Evolutionary conservation across 2,329 filamentous ascomycete species (phyloP).

Genomic region (Gyromitra esculenta): DNA sequence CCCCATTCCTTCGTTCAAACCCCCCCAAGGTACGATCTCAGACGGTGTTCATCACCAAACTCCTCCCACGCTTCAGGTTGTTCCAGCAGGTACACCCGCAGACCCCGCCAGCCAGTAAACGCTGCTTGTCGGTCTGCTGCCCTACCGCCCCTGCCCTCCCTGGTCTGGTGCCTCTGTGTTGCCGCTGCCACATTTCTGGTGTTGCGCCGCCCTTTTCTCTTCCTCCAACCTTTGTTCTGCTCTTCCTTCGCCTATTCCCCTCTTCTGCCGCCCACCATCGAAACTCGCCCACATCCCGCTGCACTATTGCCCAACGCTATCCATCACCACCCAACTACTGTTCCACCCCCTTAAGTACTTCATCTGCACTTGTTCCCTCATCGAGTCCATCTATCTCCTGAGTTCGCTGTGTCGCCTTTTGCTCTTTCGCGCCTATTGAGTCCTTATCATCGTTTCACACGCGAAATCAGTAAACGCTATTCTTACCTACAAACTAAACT

Average conservation of each 20-base stretch:
- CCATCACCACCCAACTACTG: slow-evolving; percentile 31
- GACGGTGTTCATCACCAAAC: slow-evolving; percentile 34
- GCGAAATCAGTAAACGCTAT: slow-evolving; percentile 28
- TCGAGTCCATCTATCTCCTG: slow-evolving; percentile 41
- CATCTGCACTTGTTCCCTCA: slow-evolving; percentile 44
- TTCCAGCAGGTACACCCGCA: slow-evolving; percentile 49
- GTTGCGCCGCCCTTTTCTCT: slow-evolving; percentile 47
- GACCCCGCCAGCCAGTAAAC: slow-evolving; percentile 47
- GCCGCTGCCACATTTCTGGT: slow-evolving; percentile 41
- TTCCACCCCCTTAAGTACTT: slow-evolving; percentile 38
- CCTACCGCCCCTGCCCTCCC: slow-evolving; percentile 38
- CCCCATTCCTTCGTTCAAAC: slow-evolving; percentile 23
- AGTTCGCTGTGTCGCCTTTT: slow-evolving; percentile 39
- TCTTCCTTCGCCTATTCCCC: slow-evolving; percentile 49
- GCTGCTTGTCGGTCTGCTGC: slow-evolving; percentile 43
- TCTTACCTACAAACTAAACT: slow-evolving; percentile 24
- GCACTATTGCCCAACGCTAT: slow-evolving; percentile 32
- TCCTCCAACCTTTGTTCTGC: slow-evolving; percentile 44
- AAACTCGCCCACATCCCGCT: slow-evolving; percentile 40
- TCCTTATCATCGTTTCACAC: slow-evolving; percentile 43
- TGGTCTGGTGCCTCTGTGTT: slow-evolving; percentile 45
- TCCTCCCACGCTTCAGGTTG: slow-evolving; percentile 41
- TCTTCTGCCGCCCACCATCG: slow-evolving; percentile 49
- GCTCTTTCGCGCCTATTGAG: slow-evolving; percentile 41
- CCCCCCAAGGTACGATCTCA: slow-evolving; percentile 25